phyloP scores from a whole-genome alignment of 1,284 basidiomycete species.

The Austroboletus novae-zelandiae region DNA sequence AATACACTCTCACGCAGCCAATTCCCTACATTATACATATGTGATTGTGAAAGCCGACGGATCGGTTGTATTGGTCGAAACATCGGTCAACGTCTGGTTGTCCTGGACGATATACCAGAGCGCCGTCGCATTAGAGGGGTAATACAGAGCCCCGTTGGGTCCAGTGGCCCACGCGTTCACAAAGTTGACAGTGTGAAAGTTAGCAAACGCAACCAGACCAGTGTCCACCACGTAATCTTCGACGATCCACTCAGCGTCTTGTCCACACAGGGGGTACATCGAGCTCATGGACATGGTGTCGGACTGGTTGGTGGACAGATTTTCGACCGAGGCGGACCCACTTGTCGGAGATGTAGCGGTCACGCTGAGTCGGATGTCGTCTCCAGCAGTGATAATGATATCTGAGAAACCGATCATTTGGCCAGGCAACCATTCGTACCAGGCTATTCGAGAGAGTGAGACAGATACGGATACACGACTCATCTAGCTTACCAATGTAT shows the following conservation, averaged over 20 bases:
- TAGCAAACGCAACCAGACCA: background rate
- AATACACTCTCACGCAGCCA: no score
- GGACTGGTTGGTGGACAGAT: slow-evolving; percentile 7
- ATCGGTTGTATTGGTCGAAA: no score
- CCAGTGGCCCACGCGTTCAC: background rate
- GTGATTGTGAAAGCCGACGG: no score
- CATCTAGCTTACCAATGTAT: slow-evolving; percentile 10
- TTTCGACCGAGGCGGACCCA: slow-evolving; percentile 8
- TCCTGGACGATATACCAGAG: no score
- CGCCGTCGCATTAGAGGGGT: no score
- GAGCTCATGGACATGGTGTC: background rate
- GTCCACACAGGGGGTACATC: slow-evolving; percentile 4
- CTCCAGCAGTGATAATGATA: slow-evolving; percentile 12
- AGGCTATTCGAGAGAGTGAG: slow-evolving; percentile 6
- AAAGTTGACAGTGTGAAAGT: slow-evolving; percentile 13
- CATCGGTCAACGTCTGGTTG: no score
- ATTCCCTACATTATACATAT: no score
- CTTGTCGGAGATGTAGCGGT: background rate
- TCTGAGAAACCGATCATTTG: background rate
- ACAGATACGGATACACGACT: background rate
- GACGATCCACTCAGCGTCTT: slow-evolving; percentile 17
- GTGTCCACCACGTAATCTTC: background rate
- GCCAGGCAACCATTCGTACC: slow-evolving; percentile 10
- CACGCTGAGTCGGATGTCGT: slow-evolving; percentile 7
- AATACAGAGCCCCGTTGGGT: no score